A percentile compares a stretch with the other conserved stretches of the same genome.
Conservation (phyloP, 768 basidiomycete species). For the Russula earlei region DNA sequence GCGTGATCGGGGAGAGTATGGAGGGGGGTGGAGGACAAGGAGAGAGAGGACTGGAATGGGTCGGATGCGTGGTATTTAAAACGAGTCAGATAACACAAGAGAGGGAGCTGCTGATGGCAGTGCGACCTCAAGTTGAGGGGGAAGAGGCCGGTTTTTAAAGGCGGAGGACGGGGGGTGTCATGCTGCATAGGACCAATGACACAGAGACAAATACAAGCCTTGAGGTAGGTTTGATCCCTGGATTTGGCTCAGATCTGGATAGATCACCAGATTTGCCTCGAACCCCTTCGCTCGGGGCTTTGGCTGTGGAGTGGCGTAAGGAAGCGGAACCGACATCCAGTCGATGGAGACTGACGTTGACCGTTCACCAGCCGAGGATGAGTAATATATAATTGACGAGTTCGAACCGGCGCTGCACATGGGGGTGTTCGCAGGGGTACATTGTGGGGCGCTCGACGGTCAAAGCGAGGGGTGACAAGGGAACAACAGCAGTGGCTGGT, state of each 20-base stretch:
- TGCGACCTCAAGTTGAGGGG: neutral
- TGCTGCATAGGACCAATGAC: slow-evolving; percentile 1
- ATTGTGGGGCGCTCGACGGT: neutral
- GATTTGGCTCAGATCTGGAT: slow-evolving; percentile 4
- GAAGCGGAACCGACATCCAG: too few species aligned
- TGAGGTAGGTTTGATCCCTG: neutral
- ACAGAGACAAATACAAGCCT: slow-evolving; percentile 12
- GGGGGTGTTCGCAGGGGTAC: neutral
- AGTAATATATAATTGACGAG: neutral
- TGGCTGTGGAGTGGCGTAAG: too few species aligned
- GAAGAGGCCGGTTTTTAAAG: slow-evolving; percentile 1
- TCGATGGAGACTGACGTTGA: too few species aligned
- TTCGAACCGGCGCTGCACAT: neutral
- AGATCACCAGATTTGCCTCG: neutral
- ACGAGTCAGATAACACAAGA: slow-evolving; percentile 8
- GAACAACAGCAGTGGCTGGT: neutral
- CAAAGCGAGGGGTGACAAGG: neutral
- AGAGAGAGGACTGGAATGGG: neutral
- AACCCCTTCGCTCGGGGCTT: neutral
- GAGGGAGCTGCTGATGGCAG: slow-evolving; percentile 10
- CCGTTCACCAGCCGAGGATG: neutral
- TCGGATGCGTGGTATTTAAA: neutral
- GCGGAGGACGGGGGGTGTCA: neutral
- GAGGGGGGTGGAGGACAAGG: neutral
- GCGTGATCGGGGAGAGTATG: neutral